phyloP scores from a whole-genome alignment of 495 filamentous ascomycete genomes.

The Aspergillus olivimuriae region DNA sequence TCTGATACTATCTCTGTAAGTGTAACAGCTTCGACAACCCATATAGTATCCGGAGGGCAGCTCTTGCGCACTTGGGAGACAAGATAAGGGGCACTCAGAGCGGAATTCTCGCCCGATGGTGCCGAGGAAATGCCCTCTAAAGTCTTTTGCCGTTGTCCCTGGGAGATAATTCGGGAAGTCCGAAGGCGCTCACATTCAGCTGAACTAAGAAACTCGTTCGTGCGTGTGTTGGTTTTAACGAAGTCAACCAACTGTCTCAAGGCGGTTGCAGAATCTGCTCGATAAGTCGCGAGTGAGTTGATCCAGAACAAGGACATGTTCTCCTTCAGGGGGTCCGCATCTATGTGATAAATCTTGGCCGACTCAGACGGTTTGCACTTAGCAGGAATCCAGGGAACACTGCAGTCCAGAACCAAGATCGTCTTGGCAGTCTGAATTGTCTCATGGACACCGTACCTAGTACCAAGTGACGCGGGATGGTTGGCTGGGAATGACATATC shows the following conservation, averaged over 20 bases:
- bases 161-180: too few relatives aligned
- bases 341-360: constrained; percentile 67
- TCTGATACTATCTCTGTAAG: constrained; percentile 70
- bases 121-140: too few relatives aligned
- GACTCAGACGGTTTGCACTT: constrained; percentile 37
- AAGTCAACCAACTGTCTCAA: too few relatives aligned
- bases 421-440: constrained; percentile 68
- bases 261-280: not conserved
- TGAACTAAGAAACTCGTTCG: too few relatives aligned
- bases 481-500: constrained; percentile 86
- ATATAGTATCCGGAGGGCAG: constrained; percentile 71
- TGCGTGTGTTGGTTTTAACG: too few relatives aligned
- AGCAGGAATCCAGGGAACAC: constrained; percentile 64
- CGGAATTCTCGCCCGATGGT: not conserved
- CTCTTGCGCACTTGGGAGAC: constrained; percentile 50
- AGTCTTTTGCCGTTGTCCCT: too few relatives aligned
- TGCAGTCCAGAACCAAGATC: constrained; percentile 81
- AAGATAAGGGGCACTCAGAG: constrained; percentile 53
- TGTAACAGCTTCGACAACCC: constrained; percentile 79
- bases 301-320: constrained; percentile 57
- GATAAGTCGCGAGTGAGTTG: not conserved
- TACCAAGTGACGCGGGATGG: constrained; percentile 62
- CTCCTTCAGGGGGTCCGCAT: constrained; percentile 76
- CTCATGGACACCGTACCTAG: constrained; percentile 64
- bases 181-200: too few relatives aligned